Evolutionary conservation across 495 filamentous ascomycete genomes (phyloP), one percentile per base, ranked within the genome.

Genomic region (Penicillium lagena): DNA sequence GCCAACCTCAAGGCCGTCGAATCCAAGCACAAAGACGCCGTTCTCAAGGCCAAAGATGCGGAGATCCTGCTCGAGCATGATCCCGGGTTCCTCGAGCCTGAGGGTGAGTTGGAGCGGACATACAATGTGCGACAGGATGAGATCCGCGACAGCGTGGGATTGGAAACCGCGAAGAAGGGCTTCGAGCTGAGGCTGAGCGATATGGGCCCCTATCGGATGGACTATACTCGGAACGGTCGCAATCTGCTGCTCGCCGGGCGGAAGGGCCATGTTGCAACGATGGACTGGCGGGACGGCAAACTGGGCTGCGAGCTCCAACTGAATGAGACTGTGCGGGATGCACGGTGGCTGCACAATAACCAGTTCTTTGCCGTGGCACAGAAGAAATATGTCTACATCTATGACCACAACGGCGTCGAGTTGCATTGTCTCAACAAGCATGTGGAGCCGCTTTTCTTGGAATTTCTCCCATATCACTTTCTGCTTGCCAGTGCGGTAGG

Each of bases 281-380:
- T 96, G 80, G 91, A 98, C 66, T 98, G 93, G 93, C 77, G 93
- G 47, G 81, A 85, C 46, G 94, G 90, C 10, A 95, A 87, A 55
- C 63, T 97, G 33, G 87, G 86, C 4, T 95, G 87, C 55, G 93
- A 98, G 63, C 56, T 97, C 44, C 89, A 98, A 51, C 73, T 97
- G 42, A 77, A 78, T 28, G 93, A 97, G 69, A 96, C 89, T 0
- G 79, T 97, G 6, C 70, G 90, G 31, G 90, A 95, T 72, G 87
- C 83, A 12, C 82, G 80, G 54, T 98, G 90, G 87, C 73, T 98
- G 43, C 91, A 98, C 63, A 96, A 95, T 54, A 89, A 95, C 61
- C 90, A 96, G 53, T 89, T 77, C 65, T 95, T 97, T 66, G 93
- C 94, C 4, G 89, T 95, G n/a, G 88, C 93, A 27, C 93, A 98